Conservation (phyloP, 331 rosid species). For the Malus hybrid region DNA sequence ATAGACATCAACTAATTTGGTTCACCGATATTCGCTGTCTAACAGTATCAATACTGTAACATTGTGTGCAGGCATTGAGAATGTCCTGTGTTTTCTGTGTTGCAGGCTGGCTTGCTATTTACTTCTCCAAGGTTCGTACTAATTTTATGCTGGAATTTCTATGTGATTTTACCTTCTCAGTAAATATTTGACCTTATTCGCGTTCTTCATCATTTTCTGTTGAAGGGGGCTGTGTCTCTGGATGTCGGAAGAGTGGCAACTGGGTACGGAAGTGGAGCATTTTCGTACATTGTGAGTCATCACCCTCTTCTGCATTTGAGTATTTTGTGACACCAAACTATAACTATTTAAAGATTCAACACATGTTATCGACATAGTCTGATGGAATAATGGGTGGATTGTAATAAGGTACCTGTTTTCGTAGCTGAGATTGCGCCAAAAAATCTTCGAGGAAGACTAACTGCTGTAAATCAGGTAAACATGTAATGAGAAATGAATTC, state of each 20-base stretch:
- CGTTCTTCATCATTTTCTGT: constrained; percentile 5
- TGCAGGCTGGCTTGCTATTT: constrained; percentile 78
- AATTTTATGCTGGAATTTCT: background rate
- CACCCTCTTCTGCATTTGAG: background rate
- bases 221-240: constrained; percentile 54
- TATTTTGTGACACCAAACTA: background rate
- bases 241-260: constrained; percentile 86
- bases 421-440: constrained; percentile 90
- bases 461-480: constrained; percentile 76
- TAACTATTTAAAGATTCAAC: background rate
- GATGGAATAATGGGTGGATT: constrained; percentile 1
- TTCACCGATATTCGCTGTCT: constrained; percentile 2
- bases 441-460: constrained; percentile 77
- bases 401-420: constrained; percentile 70
- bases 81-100: constrained; percentile 56
- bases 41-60: background rate
- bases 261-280: constrained; percentile 96
- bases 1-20: background rate
- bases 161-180: constrained; percentile 3
- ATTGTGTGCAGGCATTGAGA: constrained; percentile 75
- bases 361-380: background rate
- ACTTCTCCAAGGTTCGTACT: constrained; percentile 56
- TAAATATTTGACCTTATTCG: background rate
- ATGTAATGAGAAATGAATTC: background rate
- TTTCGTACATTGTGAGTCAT: constrained; percentile 69